Base-by-base conservation (phyloP, 345 rosid species). In the Eucalyptus globulus region DNA sequence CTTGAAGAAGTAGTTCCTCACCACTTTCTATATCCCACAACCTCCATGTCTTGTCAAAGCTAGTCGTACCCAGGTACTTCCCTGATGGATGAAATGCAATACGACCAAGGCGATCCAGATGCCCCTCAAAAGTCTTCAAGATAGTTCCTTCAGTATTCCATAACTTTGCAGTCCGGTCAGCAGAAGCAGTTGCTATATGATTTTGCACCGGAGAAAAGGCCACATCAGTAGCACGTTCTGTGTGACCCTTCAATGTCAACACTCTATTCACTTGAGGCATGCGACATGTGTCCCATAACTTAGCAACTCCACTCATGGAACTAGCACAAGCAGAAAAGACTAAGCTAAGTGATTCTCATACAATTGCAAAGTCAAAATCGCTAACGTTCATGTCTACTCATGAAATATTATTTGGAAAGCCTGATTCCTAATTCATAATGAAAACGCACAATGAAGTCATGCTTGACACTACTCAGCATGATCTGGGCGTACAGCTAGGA, bases 31-130 rank as follows among this genome's bases (percentile, higher is more conserved):
- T 76, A 90, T 97, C 99, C 99, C 99, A 98, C 88, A 97, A 89
- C 93, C 99, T 96, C 99, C 99, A 97, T 16, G 99, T 98, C 93
- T 95, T 98, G 92, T 98, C 99, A 89, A 95, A 98, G 94, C 99
- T 96, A 86, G 99, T 94, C 17, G 99, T 96, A 27, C 97, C 99
- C 76, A 98, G 90, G 91, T 97, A 98, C 56, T 94, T 96, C 87
- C 99, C 99, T 49, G 98, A 96, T 80, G 99, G 99, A 94, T 97
- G 99, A 92, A 98, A 98, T 86, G 95, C 96, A 89, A 98, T 91
- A 2, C 97, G 99, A 19, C 97, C 99, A 91, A 98, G 97, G 31
- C 98, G 97, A 91, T 96, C 99, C 90, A 97, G 91, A 91, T 98
- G 99, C 58, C 99, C 98, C 93, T 93, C 94, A 91, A 96, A 98